A percentile compares a stretch with the other conserved stretches of the same genome.
Conservation (phyloP, 495 filamentous ascomycete genomes). For the Tuber calosporum region DNA sequence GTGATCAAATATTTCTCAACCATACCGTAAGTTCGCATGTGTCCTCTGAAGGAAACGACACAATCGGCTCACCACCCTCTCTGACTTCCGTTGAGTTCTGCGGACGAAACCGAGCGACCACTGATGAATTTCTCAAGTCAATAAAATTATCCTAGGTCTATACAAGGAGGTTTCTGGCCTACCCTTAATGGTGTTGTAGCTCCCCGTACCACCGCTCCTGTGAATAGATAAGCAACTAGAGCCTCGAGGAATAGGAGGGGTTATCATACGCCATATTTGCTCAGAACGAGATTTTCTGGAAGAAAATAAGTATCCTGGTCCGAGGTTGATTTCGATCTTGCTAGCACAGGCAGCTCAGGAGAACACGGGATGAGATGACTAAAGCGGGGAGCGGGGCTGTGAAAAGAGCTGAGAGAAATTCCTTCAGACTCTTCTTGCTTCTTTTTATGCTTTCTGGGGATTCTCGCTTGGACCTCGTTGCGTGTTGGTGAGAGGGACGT, state of each 20-base stretch:
- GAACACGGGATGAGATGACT: not conserved
- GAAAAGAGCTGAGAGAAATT: not conserved
- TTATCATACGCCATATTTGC: constrained; percentile 38
- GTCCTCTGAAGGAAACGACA: constrained; percentile 77
- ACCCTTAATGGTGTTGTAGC: constrained; percentile 69
- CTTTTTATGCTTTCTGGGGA: not conserved
- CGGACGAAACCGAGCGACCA: constrained; percentile 94
- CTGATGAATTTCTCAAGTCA: constrained; percentile 44
- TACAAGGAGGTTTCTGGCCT: constrained; percentile 35
- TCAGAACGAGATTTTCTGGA: not conserved
- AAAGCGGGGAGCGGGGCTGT: not conserved
- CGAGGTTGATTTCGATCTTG: not conserved
- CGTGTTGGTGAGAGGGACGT: not conserved
- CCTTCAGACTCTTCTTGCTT: not conserved
- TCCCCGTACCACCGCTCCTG: constrained; percentile 45
- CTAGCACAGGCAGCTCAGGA: not conserved
- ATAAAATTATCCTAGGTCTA: constrained; percentile 30
- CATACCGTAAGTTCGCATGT: constrained; percentile 80
- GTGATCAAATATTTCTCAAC: constrained; percentile 20
- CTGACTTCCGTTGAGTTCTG: constrained; percentile 89
- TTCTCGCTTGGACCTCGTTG: not conserved
- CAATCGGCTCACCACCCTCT: constrained; percentile 84
- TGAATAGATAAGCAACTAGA: constrained; percentile 15
- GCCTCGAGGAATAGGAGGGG: constrained; percentile 1
- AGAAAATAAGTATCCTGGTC: constrained; percentile 5